Evolutionary conservation across 2,329 filamentous ascomycete species (phyloP).

Genomic region (Corinectria fuckeliana): DNA sequence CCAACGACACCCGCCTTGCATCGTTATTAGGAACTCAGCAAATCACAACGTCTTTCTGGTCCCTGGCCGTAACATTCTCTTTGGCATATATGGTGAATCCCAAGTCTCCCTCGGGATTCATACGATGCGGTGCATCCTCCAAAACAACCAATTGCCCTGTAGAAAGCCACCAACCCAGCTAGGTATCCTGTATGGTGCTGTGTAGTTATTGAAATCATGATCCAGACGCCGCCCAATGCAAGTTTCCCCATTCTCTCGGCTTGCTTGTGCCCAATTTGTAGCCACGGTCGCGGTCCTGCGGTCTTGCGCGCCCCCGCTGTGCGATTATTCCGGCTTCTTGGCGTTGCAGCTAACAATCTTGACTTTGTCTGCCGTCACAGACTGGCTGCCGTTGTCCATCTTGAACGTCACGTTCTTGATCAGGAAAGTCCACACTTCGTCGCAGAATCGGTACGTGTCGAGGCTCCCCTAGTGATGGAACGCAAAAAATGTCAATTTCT

Average conservation of each 20-base stretch:
- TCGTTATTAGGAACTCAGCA: not conserved
- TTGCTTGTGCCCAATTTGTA: slow-evolving; percentile 28
- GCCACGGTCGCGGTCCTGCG: slow-evolving; percentile 1
- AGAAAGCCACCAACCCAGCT: not conserved
- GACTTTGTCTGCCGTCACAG: slow-evolving; percentile 85
- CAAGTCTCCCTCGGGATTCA: not conserved
- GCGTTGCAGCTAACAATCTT: slow-evolving; percentile 99
- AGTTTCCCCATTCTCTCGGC: slow-evolving; percentile 17
- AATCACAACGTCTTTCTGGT: not conserved
- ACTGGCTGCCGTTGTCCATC: slow-evolving; percentile 78
- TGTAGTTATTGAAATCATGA: slow-evolving; percentile 17
- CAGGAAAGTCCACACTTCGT: slow-evolving; percentile 99
- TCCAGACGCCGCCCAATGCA: slow-evolving; percentile 39
- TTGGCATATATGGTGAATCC: not conserved
- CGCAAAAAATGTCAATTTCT: slow-evolving; percentile 4
- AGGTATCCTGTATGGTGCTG: slow-evolving; percentile 16
- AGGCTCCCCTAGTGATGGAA: slow-evolving; percentile 75
- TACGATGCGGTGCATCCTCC: not conserved
- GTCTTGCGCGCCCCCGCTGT: not conserved
- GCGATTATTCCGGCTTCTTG: slow-evolving; percentile 61
- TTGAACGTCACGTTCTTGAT: slow-evolving; percentile 99
- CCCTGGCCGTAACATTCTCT: not conserved
- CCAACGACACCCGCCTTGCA: not conserved
- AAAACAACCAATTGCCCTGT: not conserved
- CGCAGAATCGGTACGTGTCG: slow-evolving; percentile 98